These are phyloP conservation scores for Albatrellus ellisii DNA, from an alignment of 768 basidiomycete species.

Conservation along the genomic window DNA sequence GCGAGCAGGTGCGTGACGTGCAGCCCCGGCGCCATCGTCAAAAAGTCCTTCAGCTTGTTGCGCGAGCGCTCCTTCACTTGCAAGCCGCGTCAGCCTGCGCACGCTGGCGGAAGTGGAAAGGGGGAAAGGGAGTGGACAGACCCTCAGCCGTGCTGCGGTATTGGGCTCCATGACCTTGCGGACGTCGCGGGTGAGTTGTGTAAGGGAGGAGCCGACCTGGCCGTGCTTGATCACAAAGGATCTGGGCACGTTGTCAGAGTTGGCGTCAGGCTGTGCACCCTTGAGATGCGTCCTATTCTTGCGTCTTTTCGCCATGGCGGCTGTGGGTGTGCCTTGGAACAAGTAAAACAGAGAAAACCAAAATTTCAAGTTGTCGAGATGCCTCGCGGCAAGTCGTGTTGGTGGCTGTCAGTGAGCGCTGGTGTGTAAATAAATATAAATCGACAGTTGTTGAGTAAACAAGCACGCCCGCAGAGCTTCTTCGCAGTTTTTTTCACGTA, in stretches of 20 bases:
- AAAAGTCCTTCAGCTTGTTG: slow-evolving; percentile 88
- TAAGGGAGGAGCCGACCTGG: slow-evolving; percentile 73
- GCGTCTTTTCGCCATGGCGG: slow-evolving; percentile 54
- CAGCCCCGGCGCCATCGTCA: slow-evolving; percentile 83
- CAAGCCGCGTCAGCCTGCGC: slow-evolving; percentile 8
- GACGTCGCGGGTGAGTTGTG: slow-evolving; percentile 85
- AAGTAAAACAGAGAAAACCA: no score
- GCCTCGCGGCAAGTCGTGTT: no score
- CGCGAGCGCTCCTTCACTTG: slow-evolving; percentile 67
- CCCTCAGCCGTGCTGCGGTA: slow-evolving; percentile 85
- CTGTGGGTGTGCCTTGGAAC: no score
- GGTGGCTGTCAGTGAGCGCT: no score
- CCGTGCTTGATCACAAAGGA: slow-evolving; percentile 98
- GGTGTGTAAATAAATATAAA: no score
- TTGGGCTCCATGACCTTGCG: slow-evolving; percentile 97
- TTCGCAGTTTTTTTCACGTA: no score
- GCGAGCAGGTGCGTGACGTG: slow-evolving; percentile 89
- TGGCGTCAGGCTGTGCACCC: slow-evolving; percentile 23
- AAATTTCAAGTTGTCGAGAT: no score
- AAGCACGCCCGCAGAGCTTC: no score
- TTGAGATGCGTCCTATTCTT: slow-evolving; percentile 80
- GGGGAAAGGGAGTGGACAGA: slow-evolving; percentile 28
- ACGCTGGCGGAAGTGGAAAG: no score
- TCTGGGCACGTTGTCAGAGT: slow-evolving; percentile 45
- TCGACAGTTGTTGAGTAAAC: no score